These are phyloP conservation scores for Dothistroma septosporum DNA, from an alignment of 2,329 filamentous ascomycete species.

Conservation along the genomic window DNA sequence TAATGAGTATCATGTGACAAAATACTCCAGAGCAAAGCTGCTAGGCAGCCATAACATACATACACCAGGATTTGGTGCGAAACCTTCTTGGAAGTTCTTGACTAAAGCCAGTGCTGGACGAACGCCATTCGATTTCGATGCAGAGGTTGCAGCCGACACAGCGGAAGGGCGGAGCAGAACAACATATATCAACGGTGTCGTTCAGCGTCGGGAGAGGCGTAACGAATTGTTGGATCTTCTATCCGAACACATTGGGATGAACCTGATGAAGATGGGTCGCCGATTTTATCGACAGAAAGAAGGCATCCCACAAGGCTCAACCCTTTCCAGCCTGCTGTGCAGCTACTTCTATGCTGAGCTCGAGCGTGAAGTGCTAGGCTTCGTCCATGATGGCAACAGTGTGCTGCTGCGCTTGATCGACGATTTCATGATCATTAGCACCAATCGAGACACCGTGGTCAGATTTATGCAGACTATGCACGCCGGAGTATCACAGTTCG, in stretches of 20 bases:
- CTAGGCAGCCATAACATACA: conserved; percentile 34
- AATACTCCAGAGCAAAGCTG: conserved; percentile 68
- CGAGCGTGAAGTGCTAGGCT: conserved; percentile 65
- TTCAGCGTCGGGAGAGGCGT: conserved; percentile 55
- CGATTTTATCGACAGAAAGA: conserved; percentile 80
- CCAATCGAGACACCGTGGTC: conserved; percentile 60
- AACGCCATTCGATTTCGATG: conserved; percentile 30
- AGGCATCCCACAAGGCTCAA: conserved; percentile 90
- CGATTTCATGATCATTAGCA: conserved; percentile 86
- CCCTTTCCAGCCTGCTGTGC: conserved; percentile 81
- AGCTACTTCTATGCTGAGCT: conserved; percentile 95
- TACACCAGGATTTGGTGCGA: conserved; percentile 33
- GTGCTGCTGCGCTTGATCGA: conserved; percentile 81
- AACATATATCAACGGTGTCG: conserved; percentile 69
- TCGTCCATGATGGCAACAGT: conserved; percentile 54
- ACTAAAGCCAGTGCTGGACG: conserved; percentile 37
- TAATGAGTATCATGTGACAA: conserved; percentile 64
- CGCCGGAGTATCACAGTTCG: conserved; percentile 70
- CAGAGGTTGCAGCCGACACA: conserved; percentile 24
- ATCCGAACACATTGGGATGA: conserved; percentile 73
- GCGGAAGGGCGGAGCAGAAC: conserved; percentile 53
- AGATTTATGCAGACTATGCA: conserved; percentile 79
- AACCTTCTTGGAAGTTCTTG: conserved; percentile 39
- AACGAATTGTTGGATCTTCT: conserved; percentile 65
- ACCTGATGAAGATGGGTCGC: conserved; percentile 84